Evolutionary conservation across 768 basidiomycete genomes (phyloP).

Genomic region (Serendipita sp.): DNA sequence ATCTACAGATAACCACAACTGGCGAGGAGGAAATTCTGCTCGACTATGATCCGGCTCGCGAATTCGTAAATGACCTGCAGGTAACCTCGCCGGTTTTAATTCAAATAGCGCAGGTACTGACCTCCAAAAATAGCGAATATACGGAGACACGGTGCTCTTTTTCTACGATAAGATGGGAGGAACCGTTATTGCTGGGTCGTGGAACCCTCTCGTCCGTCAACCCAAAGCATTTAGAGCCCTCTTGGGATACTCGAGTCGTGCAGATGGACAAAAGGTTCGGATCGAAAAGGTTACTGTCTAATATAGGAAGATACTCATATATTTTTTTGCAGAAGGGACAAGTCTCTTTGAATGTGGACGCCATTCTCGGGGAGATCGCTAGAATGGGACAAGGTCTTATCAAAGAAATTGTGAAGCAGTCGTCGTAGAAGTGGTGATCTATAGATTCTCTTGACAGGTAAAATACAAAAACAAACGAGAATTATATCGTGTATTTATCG

Average conservation of each 20-base stretch:
- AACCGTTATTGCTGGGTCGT: constrained; percentile 60
- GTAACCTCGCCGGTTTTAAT: constrained; percentile 25
- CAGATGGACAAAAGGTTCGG: constrained; percentile 24
- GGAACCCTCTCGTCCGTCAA: constrained; percentile 58
- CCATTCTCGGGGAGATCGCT: constrained; percentile 58
- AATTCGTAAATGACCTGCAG: constrained; percentile 56
- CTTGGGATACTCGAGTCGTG: constrained; percentile 61
- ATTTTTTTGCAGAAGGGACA: constrained; percentile 29
- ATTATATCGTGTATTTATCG: background rate
- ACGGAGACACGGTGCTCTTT: constrained; percentile 59
- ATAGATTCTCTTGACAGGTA: background rate
- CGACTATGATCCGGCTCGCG: constrained; percentile 64
- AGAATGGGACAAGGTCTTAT: constrained; percentile 59
- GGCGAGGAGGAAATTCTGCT: constrained; percentile 24
- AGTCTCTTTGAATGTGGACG: constrained; percentile 50
- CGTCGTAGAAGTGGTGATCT: background rate
- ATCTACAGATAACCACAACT: constrained; percentile 23
- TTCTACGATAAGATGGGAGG: constrained; percentile 81
- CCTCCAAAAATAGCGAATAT: constrained; percentile 35
- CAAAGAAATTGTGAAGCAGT: constrained; percentile 24
- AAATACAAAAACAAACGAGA: background rate
- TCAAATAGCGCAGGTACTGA: constrained; percentile 1
- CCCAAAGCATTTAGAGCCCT: constrained; percentile 62
- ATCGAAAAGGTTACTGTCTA: constrained; percentile 11
- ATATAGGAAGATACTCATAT: background rate